phyloP scores from a whole-genome alignment of 306 rosid genomes.

The Crataegus laevigata region DNA sequence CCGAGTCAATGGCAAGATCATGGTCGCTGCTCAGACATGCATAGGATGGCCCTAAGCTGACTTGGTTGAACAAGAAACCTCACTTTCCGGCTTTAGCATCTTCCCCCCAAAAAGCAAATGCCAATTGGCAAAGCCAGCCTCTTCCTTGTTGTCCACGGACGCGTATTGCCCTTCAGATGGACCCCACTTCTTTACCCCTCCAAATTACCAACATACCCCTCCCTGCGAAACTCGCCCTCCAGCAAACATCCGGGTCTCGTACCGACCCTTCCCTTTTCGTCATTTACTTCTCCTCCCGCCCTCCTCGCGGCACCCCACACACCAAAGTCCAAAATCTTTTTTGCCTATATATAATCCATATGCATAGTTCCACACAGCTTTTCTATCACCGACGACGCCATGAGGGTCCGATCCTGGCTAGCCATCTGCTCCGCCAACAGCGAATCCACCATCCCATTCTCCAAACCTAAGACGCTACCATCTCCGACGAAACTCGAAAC shows the following conservation, averaged over 20 bases:
- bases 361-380: background rate
- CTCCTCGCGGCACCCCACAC: background rate
- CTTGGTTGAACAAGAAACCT: background rate
- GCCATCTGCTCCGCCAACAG: conserved; percentile 24
- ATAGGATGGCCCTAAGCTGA: background rate
- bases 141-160: background rate
- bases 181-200: background rate
- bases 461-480: background rate
- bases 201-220: background rate
- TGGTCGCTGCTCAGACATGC: background rate
- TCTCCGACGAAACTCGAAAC: conserved; percentile 2
- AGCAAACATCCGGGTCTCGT: background rate
- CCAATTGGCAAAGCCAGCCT: conserved; percentile 6
- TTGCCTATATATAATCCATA: background rate
- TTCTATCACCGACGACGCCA: conserved; percentile 1
- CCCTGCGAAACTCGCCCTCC: background rate
- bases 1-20: background rate
- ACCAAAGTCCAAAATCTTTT: background rate
- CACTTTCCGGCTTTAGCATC: background rate
- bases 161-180: background rate
- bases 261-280: background rate
- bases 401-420: conserved; percentile 34
- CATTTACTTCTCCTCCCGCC: background rate
- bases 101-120: background rate
- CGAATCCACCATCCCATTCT: conserved; percentile 19